Evolutionary conservation across 2,329 filamentous ascomycete species (phyloP).

Genomic region (Rhynchosporium agropyri): DNA sequence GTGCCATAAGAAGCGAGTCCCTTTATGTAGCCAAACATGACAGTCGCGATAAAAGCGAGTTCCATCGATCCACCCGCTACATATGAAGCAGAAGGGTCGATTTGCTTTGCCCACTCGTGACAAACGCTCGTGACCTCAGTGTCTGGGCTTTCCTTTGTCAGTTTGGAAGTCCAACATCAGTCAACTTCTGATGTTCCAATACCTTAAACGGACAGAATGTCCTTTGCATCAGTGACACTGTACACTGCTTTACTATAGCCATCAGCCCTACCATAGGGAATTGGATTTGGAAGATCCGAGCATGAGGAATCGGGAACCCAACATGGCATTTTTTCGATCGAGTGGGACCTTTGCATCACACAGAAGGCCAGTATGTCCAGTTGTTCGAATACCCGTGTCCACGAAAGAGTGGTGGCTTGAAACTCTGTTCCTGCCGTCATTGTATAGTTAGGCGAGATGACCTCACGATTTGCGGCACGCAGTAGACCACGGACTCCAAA

Average conservation of each 20-base stretch:
- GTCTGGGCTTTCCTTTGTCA: background rate
- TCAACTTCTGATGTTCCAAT: background rate
- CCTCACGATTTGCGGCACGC: background rate
- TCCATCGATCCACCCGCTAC: background rate
- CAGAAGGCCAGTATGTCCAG: slow-evolving; percentile 1
- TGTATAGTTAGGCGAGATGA: slow-evolving; percentile 17
- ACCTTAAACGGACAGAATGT: background rate
- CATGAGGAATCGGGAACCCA: slow-evolving; percentile 19
- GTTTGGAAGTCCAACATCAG: background rate
- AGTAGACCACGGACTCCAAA: slow-evolving; percentile 17
- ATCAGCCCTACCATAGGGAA: background rate
- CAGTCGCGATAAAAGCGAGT: background rate
- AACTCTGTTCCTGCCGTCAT: background rate
- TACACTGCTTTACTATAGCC: background rate
- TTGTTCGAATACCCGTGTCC: background rate
- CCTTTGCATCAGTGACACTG: background rate
- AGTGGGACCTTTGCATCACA: background rate
- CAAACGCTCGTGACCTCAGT: background rate
- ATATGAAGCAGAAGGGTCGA: background rate
- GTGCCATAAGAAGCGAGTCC: background rate
- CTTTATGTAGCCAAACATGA: background rate
- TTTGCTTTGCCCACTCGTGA: background rate
- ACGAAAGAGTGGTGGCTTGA: slow-evolving; percentile 7
- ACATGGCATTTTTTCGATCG: slow-evolving; percentile 10
- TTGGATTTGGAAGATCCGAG: background rate